Percentiles rank a stretch among this genome's conserved stretches.
phyloP scores from a whole-genome alignment of 148 eudicot species.

The Pouteria glomerata region DNA sequence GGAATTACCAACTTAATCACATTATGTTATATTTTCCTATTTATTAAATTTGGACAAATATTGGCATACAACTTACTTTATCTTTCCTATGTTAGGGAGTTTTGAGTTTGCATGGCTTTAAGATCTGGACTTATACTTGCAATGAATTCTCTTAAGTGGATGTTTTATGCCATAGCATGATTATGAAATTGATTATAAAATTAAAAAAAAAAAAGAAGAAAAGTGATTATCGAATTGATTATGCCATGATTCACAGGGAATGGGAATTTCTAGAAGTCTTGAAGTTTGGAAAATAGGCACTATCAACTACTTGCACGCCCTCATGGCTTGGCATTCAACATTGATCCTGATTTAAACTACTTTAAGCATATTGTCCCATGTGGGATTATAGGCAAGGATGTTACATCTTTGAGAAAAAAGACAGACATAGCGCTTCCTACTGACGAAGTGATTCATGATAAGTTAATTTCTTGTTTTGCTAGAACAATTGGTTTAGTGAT shows the following conservation, averaged over 20 bases:
- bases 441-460: constrained; percentile 60
- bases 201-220: no score
- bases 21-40: not conserved
- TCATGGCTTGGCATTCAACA: constrained; percentile 84
- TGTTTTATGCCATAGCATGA: not conserved
- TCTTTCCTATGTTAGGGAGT: no score
- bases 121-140: not conserved
- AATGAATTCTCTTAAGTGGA: not conserved
- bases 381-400: constrained; percentile 75
- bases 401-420: constrained; percentile 68
- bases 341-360: constrained; percentile 65
- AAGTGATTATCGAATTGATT: constrained; percentile 2
- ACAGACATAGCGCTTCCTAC: constrained; percentile 39
- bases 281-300: constrained; percentile 79
- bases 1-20: no score
- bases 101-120: not conserved
- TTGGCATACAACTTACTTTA: not conserved
- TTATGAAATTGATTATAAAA: no score
- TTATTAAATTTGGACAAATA: not conserved
- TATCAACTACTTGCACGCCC: constrained; percentile 58
- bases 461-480: constrained; percentile 67
- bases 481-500: constrained; percentile 38
- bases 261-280: constrained; percentile 50
- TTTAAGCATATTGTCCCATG: constrained; percentile 87
- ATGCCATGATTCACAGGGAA: constrained; percentile 24